Evolutionary conservation across 495 filamentous ascomycete species (phyloP), one percentile per base, ranked within the genome.

Genomic region (Lasiosphaeria hispida): DNA sequence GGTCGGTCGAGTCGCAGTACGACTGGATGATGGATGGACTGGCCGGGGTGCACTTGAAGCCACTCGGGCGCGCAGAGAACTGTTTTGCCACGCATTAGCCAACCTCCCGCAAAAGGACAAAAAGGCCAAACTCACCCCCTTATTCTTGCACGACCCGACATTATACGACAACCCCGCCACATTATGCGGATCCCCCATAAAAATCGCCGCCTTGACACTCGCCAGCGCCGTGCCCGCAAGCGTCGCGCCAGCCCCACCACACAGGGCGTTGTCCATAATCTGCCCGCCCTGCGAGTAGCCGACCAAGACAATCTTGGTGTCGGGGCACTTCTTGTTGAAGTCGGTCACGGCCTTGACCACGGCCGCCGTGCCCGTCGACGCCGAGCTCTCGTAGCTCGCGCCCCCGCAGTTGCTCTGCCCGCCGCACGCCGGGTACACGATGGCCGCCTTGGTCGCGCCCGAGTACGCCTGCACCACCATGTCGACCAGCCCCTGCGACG

Each of bases 271-370:
- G 59, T 87, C 84, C 67, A 86, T 77, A 66, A 87, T 85, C 69
- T 87, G 81, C 42, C 76, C 83, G 42, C 84, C 85, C 80, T 84
- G 80, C 1, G 83, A 86, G 68, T 87, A 87, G 38, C 84, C 84
- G 42, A 85, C 78, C n/a, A 87, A 64, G 6, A 86, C 79, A 35
- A 87, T 66, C 65, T 83, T 60, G 0, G 81, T 81, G 59, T 65
- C 64, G 2, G 84, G 84, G 64, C 84, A 87, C 59, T 72, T 63
- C 13, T 67, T 58, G 57, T 82, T 72, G 69, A 79, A 83, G 15
- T 65, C 67, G 55, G 77, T 85, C 7, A 87, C 82, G 5, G 78
- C 78, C 15, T 67, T 74, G 15, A 78, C 77, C 1, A 84, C 82
- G 18, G 79, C 81, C 3, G 61, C 44, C 44, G 79, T 83, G 17